Evolutionary conservation across 768 basidiomycete genomes (phyloP).

Genomic region (Candolleomyces eurysporus): DNA sequence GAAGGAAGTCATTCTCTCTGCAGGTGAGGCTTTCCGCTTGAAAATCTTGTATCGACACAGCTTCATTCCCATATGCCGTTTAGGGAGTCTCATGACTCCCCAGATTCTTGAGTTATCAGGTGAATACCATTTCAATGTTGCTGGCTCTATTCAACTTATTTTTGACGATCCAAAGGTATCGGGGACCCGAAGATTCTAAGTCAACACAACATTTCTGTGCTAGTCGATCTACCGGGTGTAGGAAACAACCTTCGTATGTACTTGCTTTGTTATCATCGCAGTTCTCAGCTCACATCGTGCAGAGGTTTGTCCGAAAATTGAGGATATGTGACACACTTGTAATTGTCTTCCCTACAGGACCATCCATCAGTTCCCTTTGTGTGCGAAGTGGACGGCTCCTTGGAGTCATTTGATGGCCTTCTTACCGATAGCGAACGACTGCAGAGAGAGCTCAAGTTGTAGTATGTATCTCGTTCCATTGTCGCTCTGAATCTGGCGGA

Average conservation of each 20-base stretch:
- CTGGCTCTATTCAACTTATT: background rate
- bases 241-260: conserved; percentile 8
- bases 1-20: conserved; percentile 52
- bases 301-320: conserved; percentile 1
- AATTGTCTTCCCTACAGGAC: conserved; percentile 1
- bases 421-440: background rate
- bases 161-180: background rate
- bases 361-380: conserved; percentile 4
- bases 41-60: background rate
- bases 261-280: background rate
- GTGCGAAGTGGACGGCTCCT: conserved; percentile 1
- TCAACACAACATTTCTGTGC: conserved; percentile 1
- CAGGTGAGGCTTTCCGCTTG: conserved; percentile 31
- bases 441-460: no score
- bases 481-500: no score
- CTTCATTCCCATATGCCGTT: background rate
- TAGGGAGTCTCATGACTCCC: conserved; percentile 16
- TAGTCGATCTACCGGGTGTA: conserved; percentile 8
- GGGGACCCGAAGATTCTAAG: conserved; percentile 2
- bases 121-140: conserved; percentile 6
- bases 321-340: background rate
- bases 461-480: no score
- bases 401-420: conserved; percentile 2
- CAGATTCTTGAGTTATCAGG: conserved; percentile 25
- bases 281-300: background rate